Base-by-base conservation (phyloP, 257 asterid genomes). In the Apocynum venetum region DNA sequence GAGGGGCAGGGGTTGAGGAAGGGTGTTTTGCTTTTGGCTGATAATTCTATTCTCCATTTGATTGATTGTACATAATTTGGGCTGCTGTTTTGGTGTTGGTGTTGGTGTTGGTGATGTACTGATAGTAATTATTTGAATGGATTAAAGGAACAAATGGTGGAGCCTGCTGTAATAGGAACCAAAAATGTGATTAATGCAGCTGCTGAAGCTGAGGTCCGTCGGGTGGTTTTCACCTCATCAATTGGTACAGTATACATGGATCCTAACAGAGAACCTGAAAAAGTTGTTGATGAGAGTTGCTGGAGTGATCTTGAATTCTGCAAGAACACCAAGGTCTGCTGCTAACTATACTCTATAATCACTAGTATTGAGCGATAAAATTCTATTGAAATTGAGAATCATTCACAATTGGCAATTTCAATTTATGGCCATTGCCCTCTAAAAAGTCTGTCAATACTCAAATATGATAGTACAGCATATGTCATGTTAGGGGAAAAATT, bases 231-330 rank as follows among this genome's bases (percentile, higher is more conserved):
- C 77, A 95, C 99, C 1, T 95, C 99, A 31, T 91, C 99, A 25
- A 90, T 93, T 12, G 99, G 99, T 7, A 89, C 99, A 0, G 82
- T 95, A 0, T 90, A 93, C 80, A 95, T 95, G 99, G 97, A 95
- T 72, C 98, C 99, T 4, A 84, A 85, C 73, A 77, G 97, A 79
- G 79, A 80, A 43, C 90, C 93, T 0, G 89, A 90, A 3, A 59
- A 84, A 79, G 84, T 89, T 55, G 98, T 95, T 47, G 99, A 95
- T 20, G 99, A 95, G 68, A 86, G 88, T n/a, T 95, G 98, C 71
- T 95, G 99, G 99, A 95, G 99, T 78, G 96, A 95, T 36, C 97
- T 93, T 53, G 98, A 93, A 4, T 95, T 89, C 76, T 95, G 99
- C 88, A 93, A 91, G 81, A 88, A 87, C 53, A 95, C 98, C 6